Conservation (phyloP, 306 rosid genomes). For the Citrullus amarus region DNA sequence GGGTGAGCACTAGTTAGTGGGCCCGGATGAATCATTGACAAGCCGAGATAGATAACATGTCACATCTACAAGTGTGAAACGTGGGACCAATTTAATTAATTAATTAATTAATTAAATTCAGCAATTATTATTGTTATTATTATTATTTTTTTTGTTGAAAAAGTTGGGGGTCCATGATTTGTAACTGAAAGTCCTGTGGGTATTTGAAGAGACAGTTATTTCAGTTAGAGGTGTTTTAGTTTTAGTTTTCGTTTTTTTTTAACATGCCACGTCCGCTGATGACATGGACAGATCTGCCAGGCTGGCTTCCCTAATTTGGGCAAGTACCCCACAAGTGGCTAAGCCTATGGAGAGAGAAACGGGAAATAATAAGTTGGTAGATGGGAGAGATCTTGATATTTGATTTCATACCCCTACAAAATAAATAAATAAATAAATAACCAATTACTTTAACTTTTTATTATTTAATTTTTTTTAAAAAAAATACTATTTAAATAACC, state of each 20-base stretch:
- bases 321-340: background rate
- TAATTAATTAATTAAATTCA: background rate
- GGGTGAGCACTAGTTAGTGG: conserved; percentile 53
- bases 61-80: conserved; percentile 18
- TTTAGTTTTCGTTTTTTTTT: background rate
- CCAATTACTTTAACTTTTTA: too few relatives aligned
- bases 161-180: conserved; percentile 12
- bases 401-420: background rate
- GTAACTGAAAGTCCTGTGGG: background rate
- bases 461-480: too few relatives aligned
- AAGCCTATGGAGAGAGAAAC: background rate
- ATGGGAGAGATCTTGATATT: background rate
- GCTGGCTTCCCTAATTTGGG: background rate
- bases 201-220: conserved; percentile 5
- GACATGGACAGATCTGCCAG: background rate
- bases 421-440: too few relatives aligned
- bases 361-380: background rate
- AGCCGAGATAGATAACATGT: conserved; percentile 18
- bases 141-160: background rate
- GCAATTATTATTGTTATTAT: background rate
- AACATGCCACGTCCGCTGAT: background rate
- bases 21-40: conserved; percentile 48
- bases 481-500: too few relatives aligned
- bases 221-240: background rate
- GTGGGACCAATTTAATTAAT: background rate